These are phyloP conservation scores for Allium fistulosum DNA, from an alignment of 106 monocot species.

Conservation along the genomic window DNA sequence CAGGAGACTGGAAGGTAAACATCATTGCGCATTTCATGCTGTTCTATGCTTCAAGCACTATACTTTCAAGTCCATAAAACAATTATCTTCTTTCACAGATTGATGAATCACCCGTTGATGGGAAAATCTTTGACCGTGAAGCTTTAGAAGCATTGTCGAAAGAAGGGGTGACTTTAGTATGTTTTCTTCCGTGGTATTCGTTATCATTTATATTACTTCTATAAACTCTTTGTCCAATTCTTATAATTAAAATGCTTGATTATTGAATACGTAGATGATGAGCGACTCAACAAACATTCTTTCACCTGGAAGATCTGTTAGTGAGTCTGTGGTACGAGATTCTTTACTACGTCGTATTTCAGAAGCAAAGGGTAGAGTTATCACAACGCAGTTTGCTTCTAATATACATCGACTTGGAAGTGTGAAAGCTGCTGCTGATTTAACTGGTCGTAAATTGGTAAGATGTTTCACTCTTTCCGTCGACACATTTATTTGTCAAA, in stretches of 20 bases:
- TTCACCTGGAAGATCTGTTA: constrained; percentile 88
- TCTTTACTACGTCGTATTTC: constrained; percentile 74
- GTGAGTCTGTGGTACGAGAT: constrained; percentile 89
- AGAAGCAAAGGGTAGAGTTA: constrained; percentile 89
- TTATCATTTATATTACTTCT: background rate
- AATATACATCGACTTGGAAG: constrained; percentile 99
- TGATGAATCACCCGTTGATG: constrained; percentile 97
- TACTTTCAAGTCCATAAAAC: background rate
- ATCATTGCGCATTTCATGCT: background rate
- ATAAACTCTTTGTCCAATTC: no score
- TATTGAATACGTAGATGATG: constrained; percentile 70
- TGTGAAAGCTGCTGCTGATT: constrained; percentile 95
- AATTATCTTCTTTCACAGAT: constrained; percentile 34
- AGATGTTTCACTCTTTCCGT: background rate
- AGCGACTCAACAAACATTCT: constrained; percentile 97
- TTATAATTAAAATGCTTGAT: background rate
- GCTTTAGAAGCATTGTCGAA: constrained; percentile 89
- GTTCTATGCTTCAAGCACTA: background rate
- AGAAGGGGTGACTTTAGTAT: constrained; percentile 98
- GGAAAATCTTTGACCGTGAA: constrained; percentile 91
- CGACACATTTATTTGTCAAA: no score
- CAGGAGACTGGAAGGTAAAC: constrained; percentile 98
- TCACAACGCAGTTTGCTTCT: constrained; percentile 98
- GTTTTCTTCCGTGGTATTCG: constrained; percentile 12
- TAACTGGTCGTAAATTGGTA: constrained; percentile 96